Conservation (phyloP, 2,329 filamentous ascomycete genomes). For the Ceratocystis huliohia region DNA sequence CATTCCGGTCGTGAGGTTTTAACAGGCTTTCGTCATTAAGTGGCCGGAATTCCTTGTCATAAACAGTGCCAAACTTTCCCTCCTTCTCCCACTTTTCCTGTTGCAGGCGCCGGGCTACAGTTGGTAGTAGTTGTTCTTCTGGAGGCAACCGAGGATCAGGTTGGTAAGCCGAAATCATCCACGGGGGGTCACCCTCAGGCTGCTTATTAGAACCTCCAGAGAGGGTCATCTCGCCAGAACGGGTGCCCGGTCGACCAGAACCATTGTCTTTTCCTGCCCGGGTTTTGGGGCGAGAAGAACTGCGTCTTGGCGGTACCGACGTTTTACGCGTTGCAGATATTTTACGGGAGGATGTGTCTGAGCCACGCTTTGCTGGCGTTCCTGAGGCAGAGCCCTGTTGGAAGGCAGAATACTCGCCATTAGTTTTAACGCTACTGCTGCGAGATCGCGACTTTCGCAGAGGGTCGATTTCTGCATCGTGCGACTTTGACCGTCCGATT, state of each 20-base stretch:
- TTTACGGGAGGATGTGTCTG: conserved; percentile 18
- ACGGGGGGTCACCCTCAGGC: conserved; percentile 89
- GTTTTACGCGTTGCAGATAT: conserved; percentile 32
- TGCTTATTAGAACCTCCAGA: conserved; percentile 38
- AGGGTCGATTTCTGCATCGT: conserved; percentile 33
- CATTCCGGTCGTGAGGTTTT: conserved; percentile 32
- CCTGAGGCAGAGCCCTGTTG: conserved; percentile 12
- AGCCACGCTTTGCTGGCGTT: conserved; percentile 16
- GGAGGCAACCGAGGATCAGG: conserved; percentile 87
- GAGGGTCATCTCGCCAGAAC: conserved; percentile 42
- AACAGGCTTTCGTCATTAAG: conserved; percentile 54
- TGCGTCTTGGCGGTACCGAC: conserved; percentile 33
- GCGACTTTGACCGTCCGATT: conserved; percentile 37
- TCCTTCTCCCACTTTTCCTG: conserved; percentile 94
- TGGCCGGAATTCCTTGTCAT: conserved; percentile 77
- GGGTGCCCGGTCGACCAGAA: conserved; percentile 50
- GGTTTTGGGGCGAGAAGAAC: conserved; percentile 24
- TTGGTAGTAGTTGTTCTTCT: conserved; percentile 89
- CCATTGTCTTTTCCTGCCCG: conserved; percentile 40
- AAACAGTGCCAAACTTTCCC: conserved; percentile 70
- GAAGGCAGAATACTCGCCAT: conserved; percentile 26
- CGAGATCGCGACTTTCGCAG: conserved; percentile 50
- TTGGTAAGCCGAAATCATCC: conserved; percentile 89
- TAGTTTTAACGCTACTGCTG: conserved; percentile 52
- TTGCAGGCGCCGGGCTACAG: conserved; percentile 77